These are phyloP conservation scores for Logfia minima DNA, from an alignment of 129 eudicot species.

Conservation along the genomic window DNA sequence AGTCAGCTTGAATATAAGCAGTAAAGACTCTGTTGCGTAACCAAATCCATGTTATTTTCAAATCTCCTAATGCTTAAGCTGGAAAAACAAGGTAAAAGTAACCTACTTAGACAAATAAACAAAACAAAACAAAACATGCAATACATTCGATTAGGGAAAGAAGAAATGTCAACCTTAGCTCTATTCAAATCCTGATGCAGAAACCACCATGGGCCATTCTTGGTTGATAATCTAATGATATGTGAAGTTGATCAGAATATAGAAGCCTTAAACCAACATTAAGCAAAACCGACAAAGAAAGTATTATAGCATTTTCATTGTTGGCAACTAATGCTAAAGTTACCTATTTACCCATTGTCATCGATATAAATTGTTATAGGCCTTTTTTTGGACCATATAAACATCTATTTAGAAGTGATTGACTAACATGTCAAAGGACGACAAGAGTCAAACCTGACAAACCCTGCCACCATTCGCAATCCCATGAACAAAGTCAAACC, in stretches of 20 bases:
- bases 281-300: not conserved
- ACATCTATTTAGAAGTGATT: not conserved
- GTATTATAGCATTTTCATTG: not conserved
- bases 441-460: constrained; percentile 46
- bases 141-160: not conserved
- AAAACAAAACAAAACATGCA: not conserved
- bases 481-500: constrained; percentile 95
- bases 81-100: not conserved
- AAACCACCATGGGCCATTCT: constrained; percentile 85
- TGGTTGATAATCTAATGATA: constrained; percentile 49
- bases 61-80: constrained; percentile 17
- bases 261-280: not conserved
- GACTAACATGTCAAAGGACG: not conserved
- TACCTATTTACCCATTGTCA: not conserved
- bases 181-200: constrained; percentile 51
- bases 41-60: constrained; percentile 10
- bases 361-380: not conserved
- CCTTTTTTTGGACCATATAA: not conserved
- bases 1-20: constrained; percentile 18
- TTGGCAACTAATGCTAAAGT: not conserved
- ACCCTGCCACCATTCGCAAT: constrained; percentile 77
- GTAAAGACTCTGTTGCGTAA: constrained; percentile 18
- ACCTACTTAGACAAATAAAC: not conserved
- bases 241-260: constrained; percentile 2
- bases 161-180: constrained; percentile 35